Percentiles rank a stretch among this genome's conserved stretches.
Conservation (phyloP, 805 yeast genomes). For the Suhomyces sp. region DNA sequence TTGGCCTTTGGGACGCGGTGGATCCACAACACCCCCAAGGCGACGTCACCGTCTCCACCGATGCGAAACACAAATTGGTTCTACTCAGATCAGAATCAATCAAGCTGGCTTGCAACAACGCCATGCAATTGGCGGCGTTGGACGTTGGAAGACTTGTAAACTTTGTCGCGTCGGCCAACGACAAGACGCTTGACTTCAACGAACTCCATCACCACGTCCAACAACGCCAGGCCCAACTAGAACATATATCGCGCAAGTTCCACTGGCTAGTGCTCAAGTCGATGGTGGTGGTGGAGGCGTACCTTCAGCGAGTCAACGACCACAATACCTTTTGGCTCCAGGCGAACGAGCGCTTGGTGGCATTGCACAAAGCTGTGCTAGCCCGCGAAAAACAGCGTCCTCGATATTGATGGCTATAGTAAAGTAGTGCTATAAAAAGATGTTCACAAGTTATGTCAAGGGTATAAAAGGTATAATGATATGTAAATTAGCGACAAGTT, state of each 20-base stretch:
- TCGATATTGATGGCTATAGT: background rate
- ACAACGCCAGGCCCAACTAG: conserved; percentile 10
- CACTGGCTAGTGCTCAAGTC: conserved; percentile 26
- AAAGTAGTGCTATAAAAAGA: no score
- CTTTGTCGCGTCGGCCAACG: conserved; percentile 14
- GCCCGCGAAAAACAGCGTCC: background rate
- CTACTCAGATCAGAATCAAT: conserved; percentile 21
- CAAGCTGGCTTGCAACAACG: conserved; percentile 18
- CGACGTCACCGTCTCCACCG: background rate
- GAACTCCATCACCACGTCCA: conserved; percentile 8
- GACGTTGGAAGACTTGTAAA: conserved; percentile 20
- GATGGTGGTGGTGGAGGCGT: conserved; percentile 29
- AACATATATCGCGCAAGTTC: conserved; percentile 14
- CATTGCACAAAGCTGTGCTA: background rate
- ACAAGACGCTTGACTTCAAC: conserved; percentile 16
- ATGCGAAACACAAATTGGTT: conserved; percentile 19
- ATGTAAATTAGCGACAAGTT: no score
- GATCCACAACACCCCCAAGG: background rate
- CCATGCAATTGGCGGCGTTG: conserved; percentile 20
- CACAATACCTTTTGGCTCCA: conserved; percentile 30
- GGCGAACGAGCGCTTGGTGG: conserved; percentile 14
- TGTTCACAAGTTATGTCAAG: no score
- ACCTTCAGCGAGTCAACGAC: conserved; percentile 15
- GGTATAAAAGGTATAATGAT: no score
- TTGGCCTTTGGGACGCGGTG: conserved; percentile 9